Conservation (phyloP, 2,329 filamentous ascomycete species). For the Didymella exigua region DNA sequence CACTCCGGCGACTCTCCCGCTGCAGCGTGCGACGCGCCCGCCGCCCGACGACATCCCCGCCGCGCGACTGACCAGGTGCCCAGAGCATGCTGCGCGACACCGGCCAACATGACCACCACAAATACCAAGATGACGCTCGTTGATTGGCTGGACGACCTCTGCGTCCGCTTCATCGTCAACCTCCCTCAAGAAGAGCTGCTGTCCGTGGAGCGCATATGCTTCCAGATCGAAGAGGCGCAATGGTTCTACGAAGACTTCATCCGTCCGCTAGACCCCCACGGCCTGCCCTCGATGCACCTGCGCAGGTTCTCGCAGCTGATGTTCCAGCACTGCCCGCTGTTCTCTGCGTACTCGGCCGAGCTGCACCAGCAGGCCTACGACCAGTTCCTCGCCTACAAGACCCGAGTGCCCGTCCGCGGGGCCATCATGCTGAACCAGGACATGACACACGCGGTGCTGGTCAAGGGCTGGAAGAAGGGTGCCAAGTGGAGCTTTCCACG, state of each 20-base stretch:
- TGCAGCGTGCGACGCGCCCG: slow-evolving; percentile 14
- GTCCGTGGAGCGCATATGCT: slow-evolving; percentile 92
- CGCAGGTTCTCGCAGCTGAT: slow-evolving; percentile 87
- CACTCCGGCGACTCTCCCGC: slow-evolving; percentile 6
- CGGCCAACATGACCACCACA: slow-evolving; percentile 54
- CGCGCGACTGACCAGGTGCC: slow-evolving; percentile 22
- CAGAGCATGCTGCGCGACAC: slow-evolving; percentile 66
- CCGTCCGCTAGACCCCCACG: slow-evolving; percentile 79
- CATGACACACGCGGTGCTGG: slow-evolving; percentile 94
- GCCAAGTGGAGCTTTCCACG: slow-evolving; percentile 96
- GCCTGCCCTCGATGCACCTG: slow-evolving; percentile 82
- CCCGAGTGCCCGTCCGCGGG: slow-evolving; percentile 87
- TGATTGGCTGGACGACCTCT: slow-evolving; percentile 97
- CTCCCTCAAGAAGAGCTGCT: slow-evolving; percentile 88
- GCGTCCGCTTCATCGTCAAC: slow-evolving; percentile 97
- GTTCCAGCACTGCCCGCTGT: slow-evolving; percentile 90
- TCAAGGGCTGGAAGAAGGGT: slow-evolving; percentile 97
- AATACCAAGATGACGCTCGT: slow-evolving; percentile 82
- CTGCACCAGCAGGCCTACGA: slow-evolving; percentile 84
- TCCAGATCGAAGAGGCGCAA: slow-evolving; percentile 98
- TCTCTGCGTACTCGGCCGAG: slow-evolving; percentile 78
- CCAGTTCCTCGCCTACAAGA: slow-evolving; percentile 93
- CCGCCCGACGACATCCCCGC: slow-evolving; percentile 11
- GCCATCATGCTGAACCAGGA: slow-evolving; percentile 89
- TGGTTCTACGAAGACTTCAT: slow-evolving; percentile 99